phyloP scores from a whole-genome alignment of 345 rosid genomes.

The Eucalyptus grandis region DNA sequence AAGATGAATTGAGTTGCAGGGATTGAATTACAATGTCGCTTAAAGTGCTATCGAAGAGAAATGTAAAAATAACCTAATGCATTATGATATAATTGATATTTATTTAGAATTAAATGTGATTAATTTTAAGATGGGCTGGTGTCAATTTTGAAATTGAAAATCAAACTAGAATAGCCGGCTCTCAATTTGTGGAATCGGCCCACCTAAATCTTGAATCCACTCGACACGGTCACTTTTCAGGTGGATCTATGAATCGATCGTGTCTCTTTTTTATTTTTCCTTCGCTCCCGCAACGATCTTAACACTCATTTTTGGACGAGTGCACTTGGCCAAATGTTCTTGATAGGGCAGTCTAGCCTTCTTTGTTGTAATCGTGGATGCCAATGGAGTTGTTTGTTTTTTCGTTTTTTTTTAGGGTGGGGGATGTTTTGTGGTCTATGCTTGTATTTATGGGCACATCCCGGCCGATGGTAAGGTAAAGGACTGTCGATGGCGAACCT shows the following conservation, averaged over 20 bases:
- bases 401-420: too few species aligned
- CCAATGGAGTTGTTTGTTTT: background rate
- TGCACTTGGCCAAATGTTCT: background rate
- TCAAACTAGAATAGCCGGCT: background rate
- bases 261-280: background rate
- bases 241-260: too few species aligned
- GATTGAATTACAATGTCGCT: too few species aligned
- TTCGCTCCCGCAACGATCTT: background rate
- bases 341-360: background rate
- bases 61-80: background rate
- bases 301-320: background rate
- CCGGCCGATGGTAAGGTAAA: background rate
- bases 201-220: background rate
- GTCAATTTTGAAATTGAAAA: too few species aligned
- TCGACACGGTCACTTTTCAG: fast-evolving
- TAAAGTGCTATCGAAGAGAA: too few species aligned
- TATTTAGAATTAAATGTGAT: too few species aligned
- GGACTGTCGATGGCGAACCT: too few species aligned
- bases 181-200: background rate
- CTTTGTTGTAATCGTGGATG: background rate
- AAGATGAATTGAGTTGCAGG: background rate
- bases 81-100: too few species aligned
- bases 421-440: background rate
- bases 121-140: too few species aligned
- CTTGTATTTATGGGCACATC: background rate